Evolutionary conservation across 352 stramenopile genomes (phyloP).

Genomic region (Pythium insidiosum): DNA sequence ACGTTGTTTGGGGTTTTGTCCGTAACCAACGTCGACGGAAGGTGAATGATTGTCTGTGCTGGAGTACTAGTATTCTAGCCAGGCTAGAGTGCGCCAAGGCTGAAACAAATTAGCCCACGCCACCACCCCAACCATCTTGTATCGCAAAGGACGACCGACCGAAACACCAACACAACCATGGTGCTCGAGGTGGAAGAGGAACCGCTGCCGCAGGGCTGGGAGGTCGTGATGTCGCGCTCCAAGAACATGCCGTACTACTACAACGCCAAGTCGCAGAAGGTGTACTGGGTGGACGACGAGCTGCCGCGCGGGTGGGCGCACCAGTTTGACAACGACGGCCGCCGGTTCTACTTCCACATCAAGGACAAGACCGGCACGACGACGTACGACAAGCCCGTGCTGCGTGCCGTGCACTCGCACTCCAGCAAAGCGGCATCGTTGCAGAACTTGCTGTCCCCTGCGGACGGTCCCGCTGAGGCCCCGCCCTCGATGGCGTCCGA

Average conservation of each 20-base stretch:
- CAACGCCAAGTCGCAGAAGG: constrained; percentile 63
- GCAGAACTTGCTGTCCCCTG: too few species aligned
- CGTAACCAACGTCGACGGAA: too few species aligned
- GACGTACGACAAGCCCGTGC: constrained; percentile 66
- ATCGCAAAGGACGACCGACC: too few species aligned
- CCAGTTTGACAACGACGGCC: constrained; percentile 60
- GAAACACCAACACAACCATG: too few species aligned
- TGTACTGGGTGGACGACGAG: constrained; percentile 81
- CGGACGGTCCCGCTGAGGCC: too few species aligned
- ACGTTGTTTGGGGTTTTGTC: too few species aligned
- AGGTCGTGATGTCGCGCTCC: constrained; percentile 70
- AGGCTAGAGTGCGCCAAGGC: too few species aligned
- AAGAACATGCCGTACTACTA: constrained; percentile 86
- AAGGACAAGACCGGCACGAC: constrained; percentile 54
- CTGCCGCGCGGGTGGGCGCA: constrained; percentile 73
- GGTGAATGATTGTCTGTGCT: too few species aligned
- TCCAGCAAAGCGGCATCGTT: too few species aligned
- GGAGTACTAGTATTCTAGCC: too few species aligned
- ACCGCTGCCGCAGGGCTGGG: constrained; percentile 59
- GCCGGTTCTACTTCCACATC: constrained; percentile 72
- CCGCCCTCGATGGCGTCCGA: not conserved
- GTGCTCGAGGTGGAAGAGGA: constrained; percentile 52
- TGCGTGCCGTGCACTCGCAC: not conserved
- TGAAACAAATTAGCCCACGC: too few species aligned
- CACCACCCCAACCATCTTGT: too few species aligned